A percentile compares a stretch with the other conserved stretches of the same genome.
phyloP scores from a whole-genome alignment of 257 asterid genomes.

The Fraxinus quadrangulata region DNA sequence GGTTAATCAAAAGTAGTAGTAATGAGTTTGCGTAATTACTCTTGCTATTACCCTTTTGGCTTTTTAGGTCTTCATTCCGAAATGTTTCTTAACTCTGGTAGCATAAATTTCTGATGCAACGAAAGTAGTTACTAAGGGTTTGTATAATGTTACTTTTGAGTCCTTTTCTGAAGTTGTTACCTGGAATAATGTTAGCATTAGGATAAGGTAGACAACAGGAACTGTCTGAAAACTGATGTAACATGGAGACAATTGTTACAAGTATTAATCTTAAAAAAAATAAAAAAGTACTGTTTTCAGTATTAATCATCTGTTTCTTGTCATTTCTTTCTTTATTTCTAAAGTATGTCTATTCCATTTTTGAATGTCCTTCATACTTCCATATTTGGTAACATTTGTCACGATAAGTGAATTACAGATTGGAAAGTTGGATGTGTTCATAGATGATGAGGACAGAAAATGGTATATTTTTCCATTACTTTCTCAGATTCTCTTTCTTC shows the following conservation, averaged over 20 bases:
- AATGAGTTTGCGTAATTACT: neutral
- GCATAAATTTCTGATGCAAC: neutral
- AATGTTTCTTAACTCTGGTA: neutral
- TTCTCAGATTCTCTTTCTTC: neutral
- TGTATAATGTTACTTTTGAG: neutral
- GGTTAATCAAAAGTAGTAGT: neutral
- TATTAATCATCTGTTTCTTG: neutral
- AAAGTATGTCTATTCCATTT: too few species aligned
- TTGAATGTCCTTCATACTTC: too few species aligned
- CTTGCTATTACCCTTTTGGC: neutral
- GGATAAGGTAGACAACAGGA: neutral
- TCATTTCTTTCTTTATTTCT: slow-evolving; percentile 7
- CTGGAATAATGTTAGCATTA: neutral
- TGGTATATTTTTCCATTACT: slow-evolving; percentile 14
- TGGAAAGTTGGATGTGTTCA: slow-evolving; percentile 42
- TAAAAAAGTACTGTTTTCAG: neutral
- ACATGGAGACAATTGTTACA: neutral
- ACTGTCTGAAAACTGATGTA: neutral
- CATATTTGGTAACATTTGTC: neutral
- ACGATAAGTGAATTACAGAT: slow-evolving; percentile 41
- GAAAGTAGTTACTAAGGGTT: neutral
- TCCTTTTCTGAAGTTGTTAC: neutral
- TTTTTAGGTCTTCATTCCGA: neutral
- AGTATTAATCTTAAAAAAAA: neutral
- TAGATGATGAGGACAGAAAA: slow-evolving; percentile 35